phyloP scores from a whole-genome alignment of 2,329 filamentous ascomycete species.

The Xylaria sp. region DNA sequence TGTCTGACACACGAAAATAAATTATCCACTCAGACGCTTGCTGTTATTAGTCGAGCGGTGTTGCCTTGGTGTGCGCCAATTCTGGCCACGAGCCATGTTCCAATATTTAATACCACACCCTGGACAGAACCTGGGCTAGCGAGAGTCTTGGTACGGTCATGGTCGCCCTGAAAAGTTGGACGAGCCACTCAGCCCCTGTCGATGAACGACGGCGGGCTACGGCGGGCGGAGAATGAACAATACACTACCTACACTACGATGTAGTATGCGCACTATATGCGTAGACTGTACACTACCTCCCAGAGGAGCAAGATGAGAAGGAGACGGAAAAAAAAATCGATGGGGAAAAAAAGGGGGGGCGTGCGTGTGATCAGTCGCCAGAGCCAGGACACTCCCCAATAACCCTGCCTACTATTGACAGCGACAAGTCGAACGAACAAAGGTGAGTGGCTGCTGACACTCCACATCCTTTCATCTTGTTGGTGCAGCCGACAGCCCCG shows the following conservation, averaged over 20 bases:
- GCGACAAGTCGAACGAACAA: slow-evolving; percentile 13
- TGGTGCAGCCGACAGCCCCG: slow-evolving; percentile 45
- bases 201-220: slow-evolving; percentile 23
- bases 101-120: slow-evolving; percentile 48
- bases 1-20: slow-evolving; percentile 63
- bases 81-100: slow-evolving; percentile 43
- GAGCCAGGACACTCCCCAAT: slow-evolving; percentile 10
- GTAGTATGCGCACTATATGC: not conserved
- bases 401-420: not conserved
- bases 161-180: slow-evolving; percentile 25
- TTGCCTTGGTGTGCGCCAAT: slow-evolving; percentile 41
- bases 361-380: slow-evolving; percentile 45
- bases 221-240: slow-evolving; percentile 29
- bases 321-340: slow-evolving; percentile 26
- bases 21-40: slow-evolving; percentile 48
- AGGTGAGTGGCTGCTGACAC: slow-evolving; percentile 44
- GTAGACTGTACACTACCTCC: not conserved
- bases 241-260: not conserved
- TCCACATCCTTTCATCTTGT: slow-evolving; percentile 46
- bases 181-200: slow-evolving; percentile 37
- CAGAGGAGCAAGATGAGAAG: slow-evolving; percentile 27
- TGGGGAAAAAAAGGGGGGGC: slow-evolving; percentile 35
- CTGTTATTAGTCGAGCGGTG: slow-evolving; percentile 35
- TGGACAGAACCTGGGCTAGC: slow-evolving; percentile 30
- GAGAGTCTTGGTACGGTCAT: slow-evolving; percentile 27